Evolutionary conservation across 1,139 yeast species (phyloP).

Genomic region (Suzukiozyma palmioleophila): DNA sequence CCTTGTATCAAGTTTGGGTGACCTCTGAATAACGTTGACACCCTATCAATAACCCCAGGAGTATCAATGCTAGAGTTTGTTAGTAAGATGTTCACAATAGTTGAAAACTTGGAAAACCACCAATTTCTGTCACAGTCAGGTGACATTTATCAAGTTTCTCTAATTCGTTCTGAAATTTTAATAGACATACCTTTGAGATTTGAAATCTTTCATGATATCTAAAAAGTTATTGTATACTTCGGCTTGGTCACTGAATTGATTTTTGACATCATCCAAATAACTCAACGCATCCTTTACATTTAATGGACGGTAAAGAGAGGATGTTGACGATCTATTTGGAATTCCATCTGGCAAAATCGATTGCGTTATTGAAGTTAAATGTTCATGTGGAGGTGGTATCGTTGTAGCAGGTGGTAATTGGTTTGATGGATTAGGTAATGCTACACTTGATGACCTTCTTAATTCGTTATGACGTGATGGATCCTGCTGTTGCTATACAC

Average conservation of each 20-base stretch:
- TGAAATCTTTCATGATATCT: slow-evolving; percentile 98
- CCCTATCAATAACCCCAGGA: slow-evolving; percentile 96
- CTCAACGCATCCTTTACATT: slow-evolving; percentile 96
- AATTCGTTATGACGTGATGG: slow-evolving; percentile 21
- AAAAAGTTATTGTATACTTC: slow-evolving; percentile 94
- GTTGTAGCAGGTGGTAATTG: slow-evolving; percentile 12
- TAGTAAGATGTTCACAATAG: slow-evolving; percentile 5
- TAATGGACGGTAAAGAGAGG: slow-evolving; percentile 71
- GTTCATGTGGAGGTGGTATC: slow-evolving; percentile 7
- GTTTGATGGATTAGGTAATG: slow-evolving; percentile 12
- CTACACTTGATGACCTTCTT: slow-evolving; percentile 23
- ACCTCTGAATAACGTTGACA: slow-evolving; percentile 83
- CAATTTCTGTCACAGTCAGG: too few species aligned
- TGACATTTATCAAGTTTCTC: too few species aligned
- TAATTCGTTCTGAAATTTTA: too few species aligned
- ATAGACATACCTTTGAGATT: slow-evolving; percentile 66
- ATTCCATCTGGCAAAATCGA: slow-evolving; percentile 28
- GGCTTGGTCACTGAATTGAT: slow-evolving; percentile 87
- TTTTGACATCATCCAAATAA: slow-evolving; percentile 91
- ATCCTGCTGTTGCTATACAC: slow-evolving; percentile 14
- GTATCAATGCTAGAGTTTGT: slow-evolving; percentile 67
- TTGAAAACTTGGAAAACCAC: too few species aligned
- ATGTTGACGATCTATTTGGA: slow-evolving; percentile 41
- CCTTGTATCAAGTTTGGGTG: slow-evolving; percentile 94
- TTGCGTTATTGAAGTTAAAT: slow-evolving; percentile 11